Evolutionary conservation across 352 stramenopile genomes (phyloP).

Genomic region (Phytophthora fragariae): DNA sequence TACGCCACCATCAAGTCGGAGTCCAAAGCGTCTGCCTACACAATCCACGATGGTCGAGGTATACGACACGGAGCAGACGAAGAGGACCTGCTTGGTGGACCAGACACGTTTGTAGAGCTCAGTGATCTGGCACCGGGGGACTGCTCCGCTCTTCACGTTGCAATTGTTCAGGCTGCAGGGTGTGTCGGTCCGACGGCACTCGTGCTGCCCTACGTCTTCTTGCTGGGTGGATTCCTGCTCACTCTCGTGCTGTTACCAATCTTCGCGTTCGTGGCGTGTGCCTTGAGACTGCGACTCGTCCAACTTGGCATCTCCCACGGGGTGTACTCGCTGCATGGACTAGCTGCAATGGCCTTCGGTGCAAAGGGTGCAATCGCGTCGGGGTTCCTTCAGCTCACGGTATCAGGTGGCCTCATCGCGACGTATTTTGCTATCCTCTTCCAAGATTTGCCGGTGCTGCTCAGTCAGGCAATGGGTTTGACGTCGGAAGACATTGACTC

Average conservation of each 20-base stretch:
- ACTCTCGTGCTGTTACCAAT: conserved; percentile 46
- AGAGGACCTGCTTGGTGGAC: conserved; percentile 56
- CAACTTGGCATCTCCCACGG: conserved; percentile 56
- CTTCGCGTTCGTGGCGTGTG: conserved; percentile 42
- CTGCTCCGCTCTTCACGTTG: conserved; percentile 40
- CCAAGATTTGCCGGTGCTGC: conserved; percentile 48
- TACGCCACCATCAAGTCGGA: conserved; percentile 21
- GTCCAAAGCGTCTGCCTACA: conserved; percentile 41
- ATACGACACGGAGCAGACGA: conserved; percentile 25
- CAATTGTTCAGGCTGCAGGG: conserved; percentile 42
- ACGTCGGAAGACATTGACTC: conserved; percentile 39
- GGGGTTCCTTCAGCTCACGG: conserved; percentile 40
- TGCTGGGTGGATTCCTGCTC: conserved; percentile 56
- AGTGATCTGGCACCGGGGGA: conserved; percentile 49
- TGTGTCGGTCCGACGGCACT: conserved; percentile 50
- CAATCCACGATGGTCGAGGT: conserved; percentile 41
- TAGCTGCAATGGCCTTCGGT: conserved; percentile 57
- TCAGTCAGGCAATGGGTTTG: conserved; percentile 46
- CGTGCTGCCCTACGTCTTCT: conserved; percentile 50
- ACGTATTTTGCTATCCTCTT: conserved; percentile 55
- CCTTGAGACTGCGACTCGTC: conserved; percentile 43
- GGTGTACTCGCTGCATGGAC: conserved; percentile 63
- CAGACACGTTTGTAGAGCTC: conserved; percentile 53
- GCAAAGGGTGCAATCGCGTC: conserved; percentile 37
- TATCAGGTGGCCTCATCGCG: conserved; percentile 50